Evolutionary conservation across 495 filamentous ascomycete genomes (phyloP).

Genomic region (Staphylotrichum tortipilum): DNA sequence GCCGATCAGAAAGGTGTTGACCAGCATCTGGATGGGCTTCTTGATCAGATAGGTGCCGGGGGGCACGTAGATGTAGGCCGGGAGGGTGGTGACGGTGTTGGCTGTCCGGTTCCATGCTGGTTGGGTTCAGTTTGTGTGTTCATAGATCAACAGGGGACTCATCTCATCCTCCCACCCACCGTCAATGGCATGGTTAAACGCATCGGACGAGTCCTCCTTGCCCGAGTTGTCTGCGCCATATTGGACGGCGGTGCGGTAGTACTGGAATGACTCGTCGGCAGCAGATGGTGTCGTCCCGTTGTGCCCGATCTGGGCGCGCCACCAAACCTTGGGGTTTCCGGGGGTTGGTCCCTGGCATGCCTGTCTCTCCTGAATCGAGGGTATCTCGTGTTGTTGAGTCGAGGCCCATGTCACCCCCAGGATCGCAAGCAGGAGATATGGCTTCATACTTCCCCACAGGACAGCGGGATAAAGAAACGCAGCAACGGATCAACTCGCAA

Average conservation of each 20-base stretch:
- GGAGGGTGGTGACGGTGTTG: constrained; percentile 44
- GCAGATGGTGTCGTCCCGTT: constrained; percentile 32
- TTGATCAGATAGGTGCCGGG: constrained; percentile 48
- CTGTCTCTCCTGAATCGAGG: neutral
- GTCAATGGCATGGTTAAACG: constrained; percentile 54
- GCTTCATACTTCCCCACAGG: neutral
- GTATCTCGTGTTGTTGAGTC: neutral
- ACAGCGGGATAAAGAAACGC: no score
- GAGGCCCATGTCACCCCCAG: neutral
- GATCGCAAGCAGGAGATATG: neutral
- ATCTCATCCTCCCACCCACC: constrained; percentile 20
- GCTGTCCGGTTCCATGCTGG: constrained; percentile 27
- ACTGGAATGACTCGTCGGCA: constrained; percentile 35
- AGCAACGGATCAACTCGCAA: no score
- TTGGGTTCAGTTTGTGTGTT: neutral
- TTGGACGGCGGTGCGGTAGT: constrained; percentile 49
- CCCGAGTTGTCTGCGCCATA: constrained; percentile 45
- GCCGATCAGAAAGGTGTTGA: constrained; percentile 43
- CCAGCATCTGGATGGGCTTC: constrained; percentile 37
- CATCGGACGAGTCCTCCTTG: constrained; percentile 54
- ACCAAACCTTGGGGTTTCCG: constrained; percentile 15
- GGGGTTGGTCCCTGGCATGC: neutral
- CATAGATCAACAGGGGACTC: no score
- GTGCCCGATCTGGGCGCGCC: constrained; percentile 18
- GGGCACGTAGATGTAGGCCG: constrained; percentile 52